Conservation (phyloP, 2,329 filamentous ascomycete genomes). For the Trichoderma sp. region DNA sequence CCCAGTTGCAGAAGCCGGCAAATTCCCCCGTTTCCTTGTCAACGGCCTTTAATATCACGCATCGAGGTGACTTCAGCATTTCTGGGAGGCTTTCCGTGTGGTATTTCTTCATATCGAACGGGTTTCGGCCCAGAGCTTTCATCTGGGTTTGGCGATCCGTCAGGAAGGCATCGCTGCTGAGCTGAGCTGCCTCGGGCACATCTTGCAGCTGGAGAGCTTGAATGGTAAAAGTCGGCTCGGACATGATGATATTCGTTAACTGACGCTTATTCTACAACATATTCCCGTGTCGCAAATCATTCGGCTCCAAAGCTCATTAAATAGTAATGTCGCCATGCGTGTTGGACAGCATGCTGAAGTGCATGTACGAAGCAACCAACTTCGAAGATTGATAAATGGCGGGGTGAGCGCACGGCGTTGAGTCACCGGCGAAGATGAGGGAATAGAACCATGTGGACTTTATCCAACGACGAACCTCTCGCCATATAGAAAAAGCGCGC, state of each 20-base stretch:
- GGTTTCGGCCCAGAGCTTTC: slow-evolving; percentile 34
- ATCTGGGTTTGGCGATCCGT: slow-evolving; percentile 40
- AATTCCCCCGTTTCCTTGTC: slow-evolving; percentile 32
- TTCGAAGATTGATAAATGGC: neutral
- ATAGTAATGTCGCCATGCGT: neutral
- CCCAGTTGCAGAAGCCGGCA: slow-evolving; percentile 37
- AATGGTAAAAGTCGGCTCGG: slow-evolving; percentile 27
- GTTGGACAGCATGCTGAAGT: neutral
- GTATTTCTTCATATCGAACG: slow-evolving; percentile 33
- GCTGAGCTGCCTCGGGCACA: slow-evolving; percentile 33
- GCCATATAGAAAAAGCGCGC: neutral
- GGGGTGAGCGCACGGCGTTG: neutral
- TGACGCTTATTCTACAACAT: neutral
- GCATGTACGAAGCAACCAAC: neutral
- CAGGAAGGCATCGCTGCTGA: slow-evolving; percentile 34
- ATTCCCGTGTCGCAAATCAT: neutral
- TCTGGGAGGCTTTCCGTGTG: slow-evolving; percentile 29
- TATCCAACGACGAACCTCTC: neutral
- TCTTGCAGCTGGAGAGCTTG: slow-evolving; percentile 30
- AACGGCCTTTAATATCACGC: slow-evolving; percentile 37
- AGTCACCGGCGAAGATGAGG: slow-evolving; percentile 19
- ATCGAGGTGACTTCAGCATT: slow-evolving; percentile 28
- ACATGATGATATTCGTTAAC: slow-evolving; percentile 20
- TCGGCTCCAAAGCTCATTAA: neutral
- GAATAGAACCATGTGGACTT: neutral